A percentile compares a stretch with the other conserved stretches of the same genome.
phyloP scores from a whole-genome alignment of 164 flowering plant species.

The Vitis amurensis region DNA sequence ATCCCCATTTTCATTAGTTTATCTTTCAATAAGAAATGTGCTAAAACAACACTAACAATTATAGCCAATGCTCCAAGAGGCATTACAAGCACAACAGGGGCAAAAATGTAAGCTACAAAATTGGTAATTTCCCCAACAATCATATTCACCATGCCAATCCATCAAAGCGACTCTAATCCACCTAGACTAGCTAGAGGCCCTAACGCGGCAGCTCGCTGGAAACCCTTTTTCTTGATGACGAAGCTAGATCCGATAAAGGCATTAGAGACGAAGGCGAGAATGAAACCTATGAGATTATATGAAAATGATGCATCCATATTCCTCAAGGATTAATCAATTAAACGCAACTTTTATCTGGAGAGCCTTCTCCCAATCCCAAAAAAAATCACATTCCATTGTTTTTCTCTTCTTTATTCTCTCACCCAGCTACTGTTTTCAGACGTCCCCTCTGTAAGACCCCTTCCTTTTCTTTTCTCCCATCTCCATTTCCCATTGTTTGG shows the following conservation, averaged over 20 bases:
- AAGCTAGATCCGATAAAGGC: slow-evolving; percentile 83
- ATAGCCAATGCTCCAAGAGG: slow-evolving; percentile 96
- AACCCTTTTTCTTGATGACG: slow-evolving; percentile 43
- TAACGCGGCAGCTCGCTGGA: too few species aligned
- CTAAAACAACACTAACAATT: slow-evolving; percentile 91
- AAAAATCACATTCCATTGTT: too few species aligned
- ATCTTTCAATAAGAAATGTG: slow-evolving; percentile 25
- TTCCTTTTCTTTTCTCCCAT: too few species aligned
- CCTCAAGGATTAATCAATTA: too few species aligned
- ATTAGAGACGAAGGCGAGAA: slow-evolving; percentile 74
- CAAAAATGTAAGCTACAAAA: slow-evolving; percentile 84
- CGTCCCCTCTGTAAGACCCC: too few species aligned
- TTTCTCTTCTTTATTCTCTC: too few species aligned
- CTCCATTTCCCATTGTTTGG: too few species aligned
- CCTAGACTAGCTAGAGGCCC: slow-evolving; percentile 61
- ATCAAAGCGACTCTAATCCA: slow-evolving; percentile 96
- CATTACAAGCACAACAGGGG: slow-evolving; percentile 13
- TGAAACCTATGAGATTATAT: slow-evolving; percentile 58
- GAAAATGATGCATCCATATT: too few species aligned
- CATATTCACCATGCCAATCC: slow-evolving; percentile 93
- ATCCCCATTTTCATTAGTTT: slow-evolving; percentile 76
- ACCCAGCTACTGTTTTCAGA: too few species aligned
- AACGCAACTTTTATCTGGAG: too few species aligned
- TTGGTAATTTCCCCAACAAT: slow-evolving; percentile 85
- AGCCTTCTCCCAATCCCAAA: too few species aligned